These are phyloP conservation scores for Candida sp. DNA, from an alignment of 1,139 yeast genomes.

Conservation along the genomic window DNA sequence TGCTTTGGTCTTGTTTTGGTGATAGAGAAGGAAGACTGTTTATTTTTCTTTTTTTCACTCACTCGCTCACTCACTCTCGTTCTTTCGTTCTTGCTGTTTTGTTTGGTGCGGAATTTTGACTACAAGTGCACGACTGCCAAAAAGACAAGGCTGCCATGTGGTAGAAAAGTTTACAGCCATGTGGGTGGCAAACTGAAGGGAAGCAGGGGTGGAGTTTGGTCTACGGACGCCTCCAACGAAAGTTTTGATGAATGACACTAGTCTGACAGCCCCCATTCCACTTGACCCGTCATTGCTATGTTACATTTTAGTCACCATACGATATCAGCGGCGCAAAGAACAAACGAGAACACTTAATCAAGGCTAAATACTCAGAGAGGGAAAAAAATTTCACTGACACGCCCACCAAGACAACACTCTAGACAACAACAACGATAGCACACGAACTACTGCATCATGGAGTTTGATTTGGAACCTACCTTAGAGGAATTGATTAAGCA, in stretches of 20 bases:
- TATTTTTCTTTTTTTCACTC: neutral
- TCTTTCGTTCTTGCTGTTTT: neutral
- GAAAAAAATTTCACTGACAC: neutral
- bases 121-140: neutral
- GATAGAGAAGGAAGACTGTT: neutral
- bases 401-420: neutral
- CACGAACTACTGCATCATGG: conserved; percentile 27
- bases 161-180: neutral
- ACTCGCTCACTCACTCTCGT: neutral
- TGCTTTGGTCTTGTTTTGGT: neutral
- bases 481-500: conserved; percentile 67
- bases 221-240: neutral
- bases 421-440: neutral
- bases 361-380: neutral
- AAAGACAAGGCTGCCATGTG: neutral
- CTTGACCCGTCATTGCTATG: neutral
- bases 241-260: too few relatives aligned
- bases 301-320: neutral
- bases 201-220: neutral
- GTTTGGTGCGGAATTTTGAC: neutral
- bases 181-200: neutral
- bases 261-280: neutral
- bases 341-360: neutral
- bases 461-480: conserved; percentile 64
- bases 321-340: neutral